phyloP scores from a whole-genome alignment of 805 yeast species.

The Suhomyces sp. region DNA sequence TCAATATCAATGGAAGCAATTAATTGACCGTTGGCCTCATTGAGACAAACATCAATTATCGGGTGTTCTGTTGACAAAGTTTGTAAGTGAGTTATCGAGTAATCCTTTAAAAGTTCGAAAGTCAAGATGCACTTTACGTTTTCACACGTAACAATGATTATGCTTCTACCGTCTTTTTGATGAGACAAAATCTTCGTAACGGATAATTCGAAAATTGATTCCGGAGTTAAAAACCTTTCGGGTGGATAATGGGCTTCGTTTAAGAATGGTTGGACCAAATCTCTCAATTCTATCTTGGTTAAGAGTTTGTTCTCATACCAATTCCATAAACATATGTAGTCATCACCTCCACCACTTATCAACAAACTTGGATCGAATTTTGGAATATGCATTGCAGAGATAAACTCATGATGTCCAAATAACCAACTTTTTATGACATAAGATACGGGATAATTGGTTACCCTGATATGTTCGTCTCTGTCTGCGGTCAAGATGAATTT shows the following conservation, averaged over 20 bases:
- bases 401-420: constrained; percentile 83
- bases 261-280: constrained; percentile 39
- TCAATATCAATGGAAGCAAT: constrained; percentile 34
- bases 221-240: constrained; percentile 53
- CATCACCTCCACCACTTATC: constrained; percentile 92
- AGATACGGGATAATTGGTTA: constrained; percentile 75
- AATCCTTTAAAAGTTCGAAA: constrained; percentile 28
- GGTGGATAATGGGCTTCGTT: constrained; percentile 62
- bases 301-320: constrained; percentile 56
- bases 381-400: constrained; percentile 63
- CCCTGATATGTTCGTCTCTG: constrained; percentile 92
- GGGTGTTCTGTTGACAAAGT: constrained; percentile 22
- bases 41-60: constrained; percentile 28
- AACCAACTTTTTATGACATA: constrained; percentile 78
- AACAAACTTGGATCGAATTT: constrained; percentile 48
- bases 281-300: constrained; percentile 47
- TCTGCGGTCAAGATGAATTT: constrained; percentile 74
- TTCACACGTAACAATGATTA: constrained; percentile 48
- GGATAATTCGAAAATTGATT: constrained; percentile 51
- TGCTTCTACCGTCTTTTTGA: constrained; percentile 15
- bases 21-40: constrained; percentile 13
- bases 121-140: constrained; percentile 46
- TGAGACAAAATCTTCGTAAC: constrained; percentile 45
- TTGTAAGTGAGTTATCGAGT: constrained; percentile 26
- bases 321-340: constrained; percentile 68